Evolutionary conservation across 2,329 filamentous ascomycete genomes (phyloP).

Genomic region (Emmonsia crescens): DNA sequence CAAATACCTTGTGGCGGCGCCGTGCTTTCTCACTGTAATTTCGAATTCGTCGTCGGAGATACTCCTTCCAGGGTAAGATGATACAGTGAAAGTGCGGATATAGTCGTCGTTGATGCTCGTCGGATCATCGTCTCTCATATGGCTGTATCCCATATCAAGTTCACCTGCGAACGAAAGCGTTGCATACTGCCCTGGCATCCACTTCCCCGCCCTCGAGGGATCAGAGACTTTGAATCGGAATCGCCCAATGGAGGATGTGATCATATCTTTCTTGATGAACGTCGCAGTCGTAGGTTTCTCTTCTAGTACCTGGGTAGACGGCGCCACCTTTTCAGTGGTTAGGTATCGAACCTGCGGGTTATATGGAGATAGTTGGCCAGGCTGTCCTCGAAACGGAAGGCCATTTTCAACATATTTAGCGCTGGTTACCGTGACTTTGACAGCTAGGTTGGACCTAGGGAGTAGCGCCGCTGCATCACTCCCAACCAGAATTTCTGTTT

Average conservation of each 20-base stretch:
- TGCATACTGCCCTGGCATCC: constrained; percentile 64
- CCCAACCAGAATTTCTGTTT: constrained; percentile 54
- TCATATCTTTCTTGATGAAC: constrained; percentile 45
- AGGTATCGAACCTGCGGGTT: constrained; percentile 64
- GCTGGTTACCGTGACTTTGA: constrained; percentile 53
- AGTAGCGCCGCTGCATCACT: constrained; percentile 51
- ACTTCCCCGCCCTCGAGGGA: constrained; percentile 31
- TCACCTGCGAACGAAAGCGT: constrained; percentile 62
- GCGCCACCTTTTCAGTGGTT: constrained; percentile 41
- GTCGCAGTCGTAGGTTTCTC: constrained; percentile 36
- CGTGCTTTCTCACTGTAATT: constrained; percentile 60
- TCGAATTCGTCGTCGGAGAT: constrained; percentile 46
- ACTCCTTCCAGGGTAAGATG: constrained; percentile 42
- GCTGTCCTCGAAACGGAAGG: constrained; percentile 55
- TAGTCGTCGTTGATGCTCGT: constrained; percentile 74
- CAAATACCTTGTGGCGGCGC: constrained; percentile 56
- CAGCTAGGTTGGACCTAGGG: constrained; percentile 59
- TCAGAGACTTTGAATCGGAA: constrained; percentile 48
- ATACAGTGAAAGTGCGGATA: constrained; percentile 72
- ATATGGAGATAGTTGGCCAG: constrained; percentile 59
- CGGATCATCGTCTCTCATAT: constrained; percentile 77
- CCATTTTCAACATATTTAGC: constrained; percentile 53
- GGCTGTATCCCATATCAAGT: constrained; percentile 62
- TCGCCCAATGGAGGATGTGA: constrained; percentile 58
- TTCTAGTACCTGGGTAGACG: constrained; percentile 11